Evolutionary conservation across 176 grass and related monocot genomes (phyloP).

Genomic region (Avena insularis): DNA sequence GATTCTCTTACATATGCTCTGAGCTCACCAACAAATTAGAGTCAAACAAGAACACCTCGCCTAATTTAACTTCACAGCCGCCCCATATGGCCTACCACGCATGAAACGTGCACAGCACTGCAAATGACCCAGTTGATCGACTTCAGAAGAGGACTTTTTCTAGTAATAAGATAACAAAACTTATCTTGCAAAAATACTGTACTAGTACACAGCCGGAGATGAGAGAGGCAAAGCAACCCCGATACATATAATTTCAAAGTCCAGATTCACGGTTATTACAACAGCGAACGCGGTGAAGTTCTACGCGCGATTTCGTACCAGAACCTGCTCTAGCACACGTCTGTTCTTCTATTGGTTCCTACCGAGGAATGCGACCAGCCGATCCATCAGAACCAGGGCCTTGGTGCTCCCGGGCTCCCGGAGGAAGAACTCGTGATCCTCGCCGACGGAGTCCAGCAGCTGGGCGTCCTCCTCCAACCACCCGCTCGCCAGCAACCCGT

Average conservation of each 20-base stretch:
- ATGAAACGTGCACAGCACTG: neutral
- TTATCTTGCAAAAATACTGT: neutral
- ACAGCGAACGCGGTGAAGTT: neutral
- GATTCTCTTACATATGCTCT: neutral
- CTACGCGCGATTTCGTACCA: neutral
- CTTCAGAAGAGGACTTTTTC: neutral
- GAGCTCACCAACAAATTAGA: neutral
- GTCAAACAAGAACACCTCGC: neutral
- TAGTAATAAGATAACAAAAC: too few species aligned
- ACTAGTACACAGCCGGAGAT: neutral
- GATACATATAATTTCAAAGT: neutral
- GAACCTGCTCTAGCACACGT: neutral
- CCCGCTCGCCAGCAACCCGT: conserved; percentile 29
- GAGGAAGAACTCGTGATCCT: conserved; percentile 48
- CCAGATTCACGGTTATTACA: neutral
- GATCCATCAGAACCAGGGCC: conserved; percentile 42
- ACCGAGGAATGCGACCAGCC: neutral
- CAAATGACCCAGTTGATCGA: neutral
- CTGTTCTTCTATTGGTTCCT: neutral
- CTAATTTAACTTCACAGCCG: neutral
- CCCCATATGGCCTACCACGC: neutral
- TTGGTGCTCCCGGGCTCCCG: conserved; percentile 19
- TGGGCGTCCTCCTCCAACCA: conserved; percentile 17
- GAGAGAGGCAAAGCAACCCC: neutral
- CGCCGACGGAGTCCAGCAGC: conserved; percentile 31